Percentiles rank a stretch among this genome's conserved stretches.
These are phyloP conservation scores for Melampsora allii-populina DNA, from an alignment of 1,284 basidiomycete genomes.

Conservation along the genomic window DNA sequence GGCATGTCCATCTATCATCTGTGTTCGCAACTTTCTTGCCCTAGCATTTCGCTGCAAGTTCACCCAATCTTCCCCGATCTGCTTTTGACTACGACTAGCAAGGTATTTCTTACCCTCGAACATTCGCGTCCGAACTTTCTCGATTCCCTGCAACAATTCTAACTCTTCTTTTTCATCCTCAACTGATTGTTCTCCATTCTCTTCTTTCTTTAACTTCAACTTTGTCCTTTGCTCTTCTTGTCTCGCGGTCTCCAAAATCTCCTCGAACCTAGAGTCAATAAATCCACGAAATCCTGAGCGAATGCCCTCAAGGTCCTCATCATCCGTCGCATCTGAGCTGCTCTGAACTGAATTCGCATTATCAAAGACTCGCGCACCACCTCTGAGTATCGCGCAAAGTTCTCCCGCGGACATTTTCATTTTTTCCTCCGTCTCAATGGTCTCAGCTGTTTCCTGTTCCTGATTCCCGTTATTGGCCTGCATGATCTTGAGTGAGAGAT, in stretches of 20 bases:
- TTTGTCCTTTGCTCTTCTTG: conserved; percentile 45
- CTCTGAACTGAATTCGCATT: conserved; percentile 14
- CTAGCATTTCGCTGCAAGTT: conserved; percentile 55
- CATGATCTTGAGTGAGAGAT: conserved; percentile 63
- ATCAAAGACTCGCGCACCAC: conserved; percentile 5
- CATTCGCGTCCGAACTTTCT: conserved; percentile 60
- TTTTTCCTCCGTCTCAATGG: neutral
- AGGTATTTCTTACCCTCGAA: conserved; percentile 61
- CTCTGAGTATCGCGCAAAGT: conserved; percentile 31
- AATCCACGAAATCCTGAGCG: conserved; percentile 51
- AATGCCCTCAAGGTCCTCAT: conserved; percentile 55
- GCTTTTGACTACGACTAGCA: conserved; percentile 52
- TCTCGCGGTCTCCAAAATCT: conserved; percentile 44
- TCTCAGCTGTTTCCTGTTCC: conserved; percentile 57
- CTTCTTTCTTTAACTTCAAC: conserved; percentile 43
- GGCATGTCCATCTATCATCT: conserved; percentile 57
- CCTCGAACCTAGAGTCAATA: conserved; percentile 44
- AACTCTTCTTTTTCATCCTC: conserved; percentile 60
- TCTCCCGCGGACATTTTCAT: conserved; percentile 14
- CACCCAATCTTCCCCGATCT: conserved; percentile 54
- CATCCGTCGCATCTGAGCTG: conserved; percentile 54
- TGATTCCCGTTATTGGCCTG: conserved; percentile 50
- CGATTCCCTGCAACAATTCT: conserved; percentile 59
- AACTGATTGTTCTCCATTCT: conserved; percentile 46
- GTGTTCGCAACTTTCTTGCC: conserved; percentile 54